Conservation (phyloP, 345 rosid genomes). For the Eutrema heterophyllum region DNA sequence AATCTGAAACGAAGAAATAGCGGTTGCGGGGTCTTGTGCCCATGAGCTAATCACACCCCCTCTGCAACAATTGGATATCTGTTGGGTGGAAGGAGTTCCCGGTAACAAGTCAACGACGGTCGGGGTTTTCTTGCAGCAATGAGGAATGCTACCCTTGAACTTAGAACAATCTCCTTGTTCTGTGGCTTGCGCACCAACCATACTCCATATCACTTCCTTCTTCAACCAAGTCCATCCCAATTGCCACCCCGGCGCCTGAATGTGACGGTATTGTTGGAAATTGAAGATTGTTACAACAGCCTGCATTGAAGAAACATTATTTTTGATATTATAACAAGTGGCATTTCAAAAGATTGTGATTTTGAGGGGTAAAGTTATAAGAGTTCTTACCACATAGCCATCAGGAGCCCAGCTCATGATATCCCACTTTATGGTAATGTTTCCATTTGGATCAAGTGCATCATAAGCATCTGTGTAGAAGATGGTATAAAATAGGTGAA, state of each 20-base stretch:
- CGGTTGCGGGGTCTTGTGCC: conserved; percentile 70
- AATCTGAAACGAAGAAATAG: conserved; percentile 70
- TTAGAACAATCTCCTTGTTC: conserved; percentile 92
- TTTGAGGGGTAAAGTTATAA: not conserved
- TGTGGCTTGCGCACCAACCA: conserved; percentile 73
- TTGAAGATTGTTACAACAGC: conserved; percentile 71
- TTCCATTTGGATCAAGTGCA: conserved; percentile 84
- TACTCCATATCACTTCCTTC: conserved; percentile 81
- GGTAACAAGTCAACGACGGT: conserved; percentile 80
- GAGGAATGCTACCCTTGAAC: conserved; percentile 75
- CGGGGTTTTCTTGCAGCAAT: conserved; percentile 77
- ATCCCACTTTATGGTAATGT: conserved; percentile 96
- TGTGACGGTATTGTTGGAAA: conserved; percentile 88
- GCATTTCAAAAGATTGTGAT: not conserved
- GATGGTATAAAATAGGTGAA: conserved; percentile 1
- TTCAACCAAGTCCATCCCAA: conserved; percentile 80
- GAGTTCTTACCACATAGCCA: conserved; percentile 72
- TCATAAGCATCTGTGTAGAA: conserved; percentile 65
- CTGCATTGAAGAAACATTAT: conserved; percentile 24
- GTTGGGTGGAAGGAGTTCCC: conserved; percentile 65
- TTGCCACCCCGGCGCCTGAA: conserved; percentile 77
- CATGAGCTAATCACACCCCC: conserved; percentile 80
- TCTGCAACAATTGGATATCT: conserved; percentile 75
- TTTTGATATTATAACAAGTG: not conserved
- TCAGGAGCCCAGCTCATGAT: conserved; percentile 73